Evolutionary conservation across 169 alveolate species (phyloP), one percentile per base, ranked within the genome.

Genomic region (Plasmodium billcollinsi): DNA sequence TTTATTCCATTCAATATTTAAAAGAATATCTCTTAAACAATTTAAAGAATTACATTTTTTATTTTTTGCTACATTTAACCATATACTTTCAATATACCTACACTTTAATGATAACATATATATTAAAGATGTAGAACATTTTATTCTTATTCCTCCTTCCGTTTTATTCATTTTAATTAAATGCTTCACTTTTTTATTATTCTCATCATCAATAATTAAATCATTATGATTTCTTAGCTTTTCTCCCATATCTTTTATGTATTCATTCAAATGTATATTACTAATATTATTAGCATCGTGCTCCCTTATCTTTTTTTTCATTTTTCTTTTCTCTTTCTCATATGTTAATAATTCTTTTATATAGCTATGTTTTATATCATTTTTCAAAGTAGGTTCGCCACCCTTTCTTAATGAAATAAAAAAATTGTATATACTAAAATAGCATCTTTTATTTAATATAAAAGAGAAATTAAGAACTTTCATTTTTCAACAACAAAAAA

Each of bases 41-140:
- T 63, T 15, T 73, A 69, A 18, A 33, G 91, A 83, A 20, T 39
- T 56, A 39, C 91, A 83, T 26, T 71, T 43, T 45, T 43, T 62
- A 47, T 83, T 83, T 50, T 83, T 83, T 49, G 91, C 6, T 8
- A 83, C 65, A 33, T 83, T 83, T 7, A 83, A 50, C 91, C 91
- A 83, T 69, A 83, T 83, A 26, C 91, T 69, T 83, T 83, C 91
- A n/a, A 69, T 18, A 69, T 83, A 83, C 12, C 52, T 73, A 83
- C 91, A 83, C 43, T 69, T 83, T 50, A 83, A 54, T 24, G 91
- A 54, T 58, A 83, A 61, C 50, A 83, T 43, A 83, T 83, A 83
- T 56, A 83, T 83, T 39, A 83, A 62, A 26, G 91, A 67, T 14
- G 62, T 59, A 26, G 91, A 69, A 26, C 91, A 83, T 54, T 67